Base-by-base conservation (phyloP, 306 rosid genomes). In the Vigna nakashimae region DNA sequence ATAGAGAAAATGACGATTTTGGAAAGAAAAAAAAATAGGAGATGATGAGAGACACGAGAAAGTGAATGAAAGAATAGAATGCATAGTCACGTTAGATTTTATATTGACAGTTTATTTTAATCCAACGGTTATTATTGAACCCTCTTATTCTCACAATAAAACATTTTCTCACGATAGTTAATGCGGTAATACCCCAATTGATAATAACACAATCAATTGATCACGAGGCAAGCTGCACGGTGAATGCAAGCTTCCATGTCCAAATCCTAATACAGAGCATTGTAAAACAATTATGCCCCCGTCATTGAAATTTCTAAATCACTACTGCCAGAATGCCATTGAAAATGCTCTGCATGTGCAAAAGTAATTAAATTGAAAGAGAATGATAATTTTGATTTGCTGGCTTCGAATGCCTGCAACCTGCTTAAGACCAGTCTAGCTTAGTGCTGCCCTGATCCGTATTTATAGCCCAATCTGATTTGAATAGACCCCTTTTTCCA, bases 221-320 rank as follows among this genome's bases (percentile, higher is more conserved):
- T 50, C 11, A 69, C 2, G 45, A 53, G 40, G 66, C 55, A 72
- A 72, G 74, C 56, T 38, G 50, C 34, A 16, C 9, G 43, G 53
- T 65, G 67, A 66, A 66, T 11, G 38, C 53, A 65, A 50, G 24
- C 74, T 43, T 76, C 80, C 74, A 40, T 45, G 43, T 40, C 65
- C 32, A 40, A 76, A 65, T 65, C 45, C 57, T 48, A 65, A 7
- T 9, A 17, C 43, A 34, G 17, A 50, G 73, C 55, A 76, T 64
- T 50, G 42, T 76, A 26, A 12, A 67, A 28, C 11, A 53, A 36
- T 53, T 53, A 28, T 14, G 74, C 43, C 38, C 69, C 68, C 34
- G 26, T 68, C 59, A 77, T 73, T 36, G 48, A 53, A 38, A 42
- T 66, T 52, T 66, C 28, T 51, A 28, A 9, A 20, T 42, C 45